Base-by-base conservation (phyloP, 2,329 filamentous ascomycete genomes). In the Aspergillus transmontanensis region DNA sequence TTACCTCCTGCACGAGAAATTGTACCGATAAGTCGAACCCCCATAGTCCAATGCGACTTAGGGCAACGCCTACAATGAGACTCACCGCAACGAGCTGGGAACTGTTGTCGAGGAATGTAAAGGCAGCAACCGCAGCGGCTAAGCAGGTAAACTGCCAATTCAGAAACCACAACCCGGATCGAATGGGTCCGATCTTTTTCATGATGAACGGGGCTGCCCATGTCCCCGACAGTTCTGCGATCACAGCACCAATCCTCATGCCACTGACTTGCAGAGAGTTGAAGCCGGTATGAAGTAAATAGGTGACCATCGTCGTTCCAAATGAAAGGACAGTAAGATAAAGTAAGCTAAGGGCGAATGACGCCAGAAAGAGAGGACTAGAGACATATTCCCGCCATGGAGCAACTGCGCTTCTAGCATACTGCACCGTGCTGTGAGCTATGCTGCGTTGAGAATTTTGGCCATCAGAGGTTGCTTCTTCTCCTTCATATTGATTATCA, bases 141-240 rank as follows among this genome's bases (percentile, higher is more conserved):
- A 89, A 77, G 67, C 84, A 87, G 3, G 80, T 61, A n/a, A 89
- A 79, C 71, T 93, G 89, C 85, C 88, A 91, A 60, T 84, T 88
- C 11, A 89, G 72, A 65, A 87, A 87, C 91, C 91, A 93, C 3
- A 93, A 81, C 0, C 90, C 91, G 0, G 85, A 83, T n/a, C 91
- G 80, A 9, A 91, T 80, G 1, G 83, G 78, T 0, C 88, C 87
- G 45, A 89, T 83, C 45, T 75, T 77, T 2, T 75, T 74, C 72
- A 86, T 84, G 5, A 83, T 75, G 19, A 78, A 70, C 0, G 85
- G 85, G 0, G 84, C 85, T 9, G 83, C 73, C 68, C 84, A 80
- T 2, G 85, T 87, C 12, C 83, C 84, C 19, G 79, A 82, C 14
- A 87, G 77, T 67, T 87, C 85, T n/a, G 85, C 80, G 9, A 80